Conservation (phyloP, 805 yeast genomes). For the Teunomyces cretensis region DNA sequence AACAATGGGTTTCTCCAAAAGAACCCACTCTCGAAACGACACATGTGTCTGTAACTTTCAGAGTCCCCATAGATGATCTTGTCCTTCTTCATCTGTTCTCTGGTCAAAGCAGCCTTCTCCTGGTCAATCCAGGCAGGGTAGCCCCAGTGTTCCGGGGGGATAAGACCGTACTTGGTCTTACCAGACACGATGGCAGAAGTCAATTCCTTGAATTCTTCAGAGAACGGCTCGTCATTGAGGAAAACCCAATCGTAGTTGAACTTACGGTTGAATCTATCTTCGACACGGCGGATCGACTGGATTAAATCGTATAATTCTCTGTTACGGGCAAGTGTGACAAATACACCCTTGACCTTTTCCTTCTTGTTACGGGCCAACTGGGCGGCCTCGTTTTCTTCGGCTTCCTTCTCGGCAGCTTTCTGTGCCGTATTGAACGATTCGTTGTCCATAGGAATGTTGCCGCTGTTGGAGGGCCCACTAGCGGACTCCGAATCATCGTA, state of each 20-base stretch:
- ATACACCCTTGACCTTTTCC: constrained; percentile 67
- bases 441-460: constrained; percentile 3
- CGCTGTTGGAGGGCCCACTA: neutral
- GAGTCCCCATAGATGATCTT: constrained; percentile 72
- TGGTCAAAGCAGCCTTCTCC: constrained; percentile 63
- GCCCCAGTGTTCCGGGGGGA: constrained; percentile 83
- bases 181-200: constrained; percentile 82
- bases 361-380: constrained; percentile 12
- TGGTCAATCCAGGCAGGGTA: constrained; percentile 81
- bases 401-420: constrained; percentile 7
- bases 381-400: constrained; percentile 7
- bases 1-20: constrained; percentile 76
- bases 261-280: constrained; percentile 82
- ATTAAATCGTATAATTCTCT: constrained; percentile 60
- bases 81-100: constrained; percentile 57
- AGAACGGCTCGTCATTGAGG: constrained; percentile 82
- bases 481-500: neutral
- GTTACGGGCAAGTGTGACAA: constrained; percentile 78
- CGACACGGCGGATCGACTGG: constrained; percentile 70
- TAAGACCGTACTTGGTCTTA: constrained; percentile 68
- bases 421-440: neutral
- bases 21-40: constrained; percentile 87
- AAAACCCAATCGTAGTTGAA: constrained; percentile 94
- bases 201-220: constrained; percentile 73
- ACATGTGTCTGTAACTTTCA: constrained; percentile 85